Evolutionary conservation across 768 basidiomycete genomes (phyloP).

Genomic region (Russula sp.): DNA sequence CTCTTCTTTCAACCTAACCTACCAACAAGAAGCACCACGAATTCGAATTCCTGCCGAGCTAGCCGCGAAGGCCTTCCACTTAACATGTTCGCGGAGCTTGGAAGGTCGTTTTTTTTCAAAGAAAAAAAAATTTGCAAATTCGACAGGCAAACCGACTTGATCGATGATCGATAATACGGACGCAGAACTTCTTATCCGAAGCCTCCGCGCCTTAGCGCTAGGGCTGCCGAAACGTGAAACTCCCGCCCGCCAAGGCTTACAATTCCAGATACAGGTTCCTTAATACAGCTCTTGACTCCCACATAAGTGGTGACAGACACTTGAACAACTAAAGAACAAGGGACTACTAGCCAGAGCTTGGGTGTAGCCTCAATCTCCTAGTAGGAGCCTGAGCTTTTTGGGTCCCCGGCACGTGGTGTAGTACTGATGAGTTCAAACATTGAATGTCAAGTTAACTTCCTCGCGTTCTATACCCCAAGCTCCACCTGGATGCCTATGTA

Average conservation of each 20-base stretch:
- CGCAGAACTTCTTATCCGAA: too few relatives aligned
- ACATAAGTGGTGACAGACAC: background rate
- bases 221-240: background rate
- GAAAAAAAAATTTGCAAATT: background rate
- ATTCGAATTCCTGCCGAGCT: background rate
- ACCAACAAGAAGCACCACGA: background rate
- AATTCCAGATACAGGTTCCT: background rate
- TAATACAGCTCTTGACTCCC: background rate
- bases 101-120: background rate
- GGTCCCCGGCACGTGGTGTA: too few relatives aligned
- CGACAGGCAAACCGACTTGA: background rate
- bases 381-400: too few relatives aligned
- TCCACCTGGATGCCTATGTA: constrained; percentile 7
- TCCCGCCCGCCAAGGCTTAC: too few relatives aligned
- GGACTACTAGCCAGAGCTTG: background rate
- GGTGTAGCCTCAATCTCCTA: background rate
- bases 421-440: too few relatives aligned
- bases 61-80: background rate
- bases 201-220: background rate
- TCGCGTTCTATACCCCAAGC: background rate
- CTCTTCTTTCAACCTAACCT: background rate
- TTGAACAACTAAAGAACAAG: background rate
- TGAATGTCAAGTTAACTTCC: too few relatives aligned
- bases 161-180: background rate
- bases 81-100: background rate